A percentile compares a stretch with the other conserved stretches of the same genome.
phyloP scores from a whole-genome alignment of 192 early-diverging fungal genomes.

The Coemansia sp. region DNA sequence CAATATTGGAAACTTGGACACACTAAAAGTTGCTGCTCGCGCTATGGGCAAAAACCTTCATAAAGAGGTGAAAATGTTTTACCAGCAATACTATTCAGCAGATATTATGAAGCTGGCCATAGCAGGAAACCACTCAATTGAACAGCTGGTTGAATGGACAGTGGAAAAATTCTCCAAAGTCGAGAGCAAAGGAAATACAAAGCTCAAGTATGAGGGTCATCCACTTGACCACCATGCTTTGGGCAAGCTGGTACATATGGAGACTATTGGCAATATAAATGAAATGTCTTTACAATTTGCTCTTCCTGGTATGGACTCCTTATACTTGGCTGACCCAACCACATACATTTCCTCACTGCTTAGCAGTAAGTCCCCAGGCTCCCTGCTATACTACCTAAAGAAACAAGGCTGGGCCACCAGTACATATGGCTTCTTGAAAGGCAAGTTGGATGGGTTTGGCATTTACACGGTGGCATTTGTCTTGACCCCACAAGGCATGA shows the following conservation, averaged over 20 bases:
- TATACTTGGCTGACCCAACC: neutral
- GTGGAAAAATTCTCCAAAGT: conserved; percentile 76
- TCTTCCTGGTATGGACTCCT: neutral
- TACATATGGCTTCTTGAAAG: neutral
- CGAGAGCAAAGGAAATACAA: conserved; percentile 64
- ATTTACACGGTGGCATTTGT: neutral
- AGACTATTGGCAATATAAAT: neutral
- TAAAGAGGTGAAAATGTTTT: conserved; percentile 76
- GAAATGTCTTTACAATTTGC: neutral
- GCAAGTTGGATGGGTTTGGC: neutral
- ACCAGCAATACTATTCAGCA: conserved; percentile 17
- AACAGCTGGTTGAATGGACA: conserved; percentile 72
- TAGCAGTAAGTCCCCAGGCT: neutral
- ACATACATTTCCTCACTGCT: neutral
- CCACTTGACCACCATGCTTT: conserved; percentile 69
- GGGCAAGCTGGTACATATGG: conserved; percentile 62
- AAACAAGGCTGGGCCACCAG: neutral
- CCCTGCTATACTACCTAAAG: neutral
- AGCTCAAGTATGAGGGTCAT: conserved; percentile 60
- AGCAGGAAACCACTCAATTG: conserved; percentile 75
- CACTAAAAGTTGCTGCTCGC: conserved; percentile 56
- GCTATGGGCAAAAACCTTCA: neutral
- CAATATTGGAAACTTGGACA: conserved; percentile 70
- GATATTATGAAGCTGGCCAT: conserved; percentile 54
- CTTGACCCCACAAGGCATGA: neutral